Evolutionary conservation across 2,329 filamentous ascomycete species (phyloP), one percentile per base, ranked within the genome.

Genomic region (Colletotrichum sp.): DNA sequence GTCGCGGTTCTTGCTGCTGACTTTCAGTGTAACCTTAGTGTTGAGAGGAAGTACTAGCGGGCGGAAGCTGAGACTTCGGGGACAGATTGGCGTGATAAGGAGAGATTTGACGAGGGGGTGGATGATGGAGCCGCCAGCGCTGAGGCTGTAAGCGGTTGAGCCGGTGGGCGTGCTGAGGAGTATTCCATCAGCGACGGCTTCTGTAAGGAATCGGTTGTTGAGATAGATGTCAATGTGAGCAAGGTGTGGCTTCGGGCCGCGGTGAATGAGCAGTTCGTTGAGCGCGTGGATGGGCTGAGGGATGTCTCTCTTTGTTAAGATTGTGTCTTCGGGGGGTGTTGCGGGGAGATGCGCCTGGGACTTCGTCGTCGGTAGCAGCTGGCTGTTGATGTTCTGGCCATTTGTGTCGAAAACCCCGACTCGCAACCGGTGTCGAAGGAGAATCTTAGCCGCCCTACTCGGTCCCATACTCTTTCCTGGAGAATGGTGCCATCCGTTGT

Each of bases 61-160:
- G 6, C 97, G 91, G 86, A 99, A 99, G 76, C 94, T 97, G 8
- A 99, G 89, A 80, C 95, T 97, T 74, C 97, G 93, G 0, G 97
- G 95, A 82, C 96, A 98, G 81, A 99, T 98, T 28, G 97, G 96
- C 0, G 97, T 99, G 72, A 99, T 91, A 30, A 98, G 91, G 16
- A 98, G 89, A 2, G 95, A 95, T 48, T 95, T 94, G 4, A 98
- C 96, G 3, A 98, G 90, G 0, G 97, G 97, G 83, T 99, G 97
- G 55, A 98, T 94, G 79, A 99, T 98, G 79, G 94, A 95, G 1
- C 97, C 97, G 5, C 97, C 97, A 4, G 94, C 94, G 78, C 94
- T 97, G n/a, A 99, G 89, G 75, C 94, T 97, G 87, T 99, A 99
- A 1, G 97, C 97, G 1, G 97, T 99, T 55, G 95, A 97, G 4